These are phyloP conservation scores for Fistulina hepatica DNA, from an alignment of 1,284 basidiomycete genomes.

Conservation along the genomic window DNA sequence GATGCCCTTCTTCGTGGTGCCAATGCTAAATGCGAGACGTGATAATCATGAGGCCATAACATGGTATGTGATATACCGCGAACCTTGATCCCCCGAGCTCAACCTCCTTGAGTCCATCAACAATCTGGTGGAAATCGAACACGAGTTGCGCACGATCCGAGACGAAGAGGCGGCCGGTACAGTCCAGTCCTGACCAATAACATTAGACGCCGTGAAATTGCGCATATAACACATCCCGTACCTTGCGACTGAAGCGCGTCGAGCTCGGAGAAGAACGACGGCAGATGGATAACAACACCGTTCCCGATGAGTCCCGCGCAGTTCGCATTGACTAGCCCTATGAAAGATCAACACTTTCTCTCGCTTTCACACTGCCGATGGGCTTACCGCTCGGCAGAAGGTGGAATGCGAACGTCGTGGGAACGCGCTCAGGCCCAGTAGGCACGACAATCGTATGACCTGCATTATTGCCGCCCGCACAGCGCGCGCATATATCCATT, in stretches of 20 bases:
- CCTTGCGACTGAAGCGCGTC: slow-evolving; percentile 83
- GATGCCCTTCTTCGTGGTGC: slow-evolving; percentile 96
- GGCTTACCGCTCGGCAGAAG: slow-evolving; percentile 82
- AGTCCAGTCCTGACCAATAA: slow-evolving; percentile 69
- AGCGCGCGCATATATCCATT: slow-evolving; percentile 89
- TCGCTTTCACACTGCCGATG: slow-evolving; percentile 5
- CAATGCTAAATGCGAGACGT: slow-evolving; percentile 52
- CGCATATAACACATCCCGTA: slow-evolving; percentile 23
- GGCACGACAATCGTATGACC: slow-evolving; percentile 96
- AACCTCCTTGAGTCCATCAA: slow-evolving; percentile 96
- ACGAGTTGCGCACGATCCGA: slow-evolving; percentile 96
- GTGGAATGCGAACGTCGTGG: slow-evolving; percentile 92
- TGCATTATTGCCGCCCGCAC: slow-evolving; percentile 97
- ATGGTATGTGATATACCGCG: slow-evolving; percentile 13
- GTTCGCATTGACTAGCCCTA: slow-evolving; percentile 83
- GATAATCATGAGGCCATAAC: slow-evolving; percentile 4
- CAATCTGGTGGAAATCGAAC: slow-evolving; percentile 99
- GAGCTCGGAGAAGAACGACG: slow-evolving; percentile 91
- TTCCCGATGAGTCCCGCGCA: slow-evolving; percentile 87
- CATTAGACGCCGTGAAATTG: slow-evolving; percentile 1
- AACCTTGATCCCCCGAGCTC: slow-evolving; percentile 87
- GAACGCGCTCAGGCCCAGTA: slow-evolving; percentile 50
- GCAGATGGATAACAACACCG: slow-evolving; percentile 92
- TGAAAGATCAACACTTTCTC: neutral
- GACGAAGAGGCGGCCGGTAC: slow-evolving; percentile 78